A percentile compares a stretch with the other conserved stretches of the same genome.
phyloP scores from a whole-genome alignment of 208 protist species.

The Leishmania gerbilli region DNA sequence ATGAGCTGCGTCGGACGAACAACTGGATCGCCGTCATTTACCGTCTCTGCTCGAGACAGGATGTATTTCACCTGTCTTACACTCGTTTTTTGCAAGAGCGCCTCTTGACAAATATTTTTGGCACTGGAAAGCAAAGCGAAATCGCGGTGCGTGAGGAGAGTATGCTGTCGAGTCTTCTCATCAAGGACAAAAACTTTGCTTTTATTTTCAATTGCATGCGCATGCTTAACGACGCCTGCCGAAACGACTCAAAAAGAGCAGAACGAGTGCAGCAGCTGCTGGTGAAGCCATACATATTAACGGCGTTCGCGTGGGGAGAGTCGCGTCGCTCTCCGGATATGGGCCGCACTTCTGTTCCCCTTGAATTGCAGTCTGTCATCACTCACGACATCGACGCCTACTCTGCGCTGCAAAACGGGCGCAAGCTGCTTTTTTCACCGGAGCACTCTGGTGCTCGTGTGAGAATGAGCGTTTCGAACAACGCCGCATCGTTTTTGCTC shows the following conservation, averaged over 20 bases:
- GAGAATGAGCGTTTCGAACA: conserved; percentile 9
- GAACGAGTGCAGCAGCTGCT: background rate
- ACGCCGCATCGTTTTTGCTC: conserved; percentile 9
- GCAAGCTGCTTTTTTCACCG: conserved; percentile 25
- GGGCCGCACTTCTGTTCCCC: background rate
- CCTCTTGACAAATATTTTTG: conserved; percentile 34
- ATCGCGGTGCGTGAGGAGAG: conserved; percentile 31
- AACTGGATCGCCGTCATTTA: conserved; percentile 51
- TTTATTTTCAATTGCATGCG: conserved; percentile 44
- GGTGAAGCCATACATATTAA: conserved; percentile 22
- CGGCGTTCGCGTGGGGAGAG: conserved; percentile 26
- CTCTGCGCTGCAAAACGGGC: conserved; percentile 12
- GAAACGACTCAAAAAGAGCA: conserved; percentile 1
- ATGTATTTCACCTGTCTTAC: conserved; percentile 47
- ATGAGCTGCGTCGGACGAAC: conserved; percentile 10
- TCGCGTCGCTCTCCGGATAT: conserved; percentile 13
- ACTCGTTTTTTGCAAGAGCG: conserved; percentile 38
- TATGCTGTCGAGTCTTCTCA: conserved; percentile 45
- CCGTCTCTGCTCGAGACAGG: conserved; percentile 40
- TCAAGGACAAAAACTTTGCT: conserved; percentile 45
- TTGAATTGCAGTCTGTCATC: conserved; percentile 8
- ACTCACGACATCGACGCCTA: conserved; percentile 2
- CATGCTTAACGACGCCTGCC: conserved; percentile 44
- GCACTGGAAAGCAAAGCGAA: conserved; percentile 14
- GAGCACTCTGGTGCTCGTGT: conserved; percentile 31